Evolutionary conservation across 2,329 filamentous ascomycete species (phyloP).

Genomic region (Monosporascus sp.): DNA sequence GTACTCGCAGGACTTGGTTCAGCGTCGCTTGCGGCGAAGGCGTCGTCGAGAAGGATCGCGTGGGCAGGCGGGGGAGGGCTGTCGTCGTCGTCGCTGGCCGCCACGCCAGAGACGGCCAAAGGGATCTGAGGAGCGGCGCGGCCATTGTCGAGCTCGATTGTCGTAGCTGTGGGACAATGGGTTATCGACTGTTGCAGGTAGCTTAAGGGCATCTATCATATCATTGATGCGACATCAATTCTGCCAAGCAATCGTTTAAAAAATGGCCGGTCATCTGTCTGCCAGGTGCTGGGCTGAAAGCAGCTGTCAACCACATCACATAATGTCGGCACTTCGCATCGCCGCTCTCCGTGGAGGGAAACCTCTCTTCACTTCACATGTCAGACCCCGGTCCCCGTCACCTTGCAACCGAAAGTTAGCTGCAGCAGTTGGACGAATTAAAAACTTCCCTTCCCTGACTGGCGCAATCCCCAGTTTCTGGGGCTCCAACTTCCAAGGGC

Average conservation of each 20-base stretch:
- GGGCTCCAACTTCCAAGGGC: neutral
- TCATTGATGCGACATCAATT: neutral
- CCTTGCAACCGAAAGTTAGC: neutral
- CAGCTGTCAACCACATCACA: neutral
- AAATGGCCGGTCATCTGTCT: neutral
- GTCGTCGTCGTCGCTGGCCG: constrained; percentile 26
- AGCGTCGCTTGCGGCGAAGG: constrained; percentile 56
- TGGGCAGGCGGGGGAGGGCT: constrained; percentile 11
- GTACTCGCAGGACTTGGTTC: constrained; percentile 63
- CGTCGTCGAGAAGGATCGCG: constrained; percentile 53
- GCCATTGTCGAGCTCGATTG: constrained; percentile 16
- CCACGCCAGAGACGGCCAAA: constrained; percentile 23
- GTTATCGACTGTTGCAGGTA: neutral
- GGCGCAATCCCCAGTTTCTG: neutral
- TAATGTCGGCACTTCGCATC: neutral
- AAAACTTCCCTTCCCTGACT: neutral
- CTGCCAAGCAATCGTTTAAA: neutral
- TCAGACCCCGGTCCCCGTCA: neutral
- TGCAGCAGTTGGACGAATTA: no score
- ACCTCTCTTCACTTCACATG: neutral
- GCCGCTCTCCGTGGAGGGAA: neutral
- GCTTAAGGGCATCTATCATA: neutral
- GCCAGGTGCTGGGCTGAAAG: neutral
- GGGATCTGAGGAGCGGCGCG: constrained; percentile 21
- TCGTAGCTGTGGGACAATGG: neutral